Evolutionary conservation across 192 early-diverging fungal genomes (phyloP), one percentile per base, ranked within the genome.

Genomic region (Linnemannia elongata): DNA sequence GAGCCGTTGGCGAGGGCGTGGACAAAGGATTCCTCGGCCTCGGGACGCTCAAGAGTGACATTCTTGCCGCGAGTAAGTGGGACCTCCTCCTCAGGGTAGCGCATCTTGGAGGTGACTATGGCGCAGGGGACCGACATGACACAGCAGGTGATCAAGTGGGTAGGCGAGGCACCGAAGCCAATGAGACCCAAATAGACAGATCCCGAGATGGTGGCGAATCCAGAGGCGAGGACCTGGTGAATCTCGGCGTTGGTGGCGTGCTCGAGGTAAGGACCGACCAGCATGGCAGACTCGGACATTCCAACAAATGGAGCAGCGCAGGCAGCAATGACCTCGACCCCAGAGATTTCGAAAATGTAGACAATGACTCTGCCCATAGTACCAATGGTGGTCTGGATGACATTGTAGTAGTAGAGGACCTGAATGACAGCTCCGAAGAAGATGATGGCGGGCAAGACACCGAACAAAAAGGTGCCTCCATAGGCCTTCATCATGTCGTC

Each of bases 71-170:
- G 91, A 33, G 97, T 96, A 81, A 97, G 60, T 17, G 96, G 94
- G 55, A 94, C 94, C 63, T 97, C 96, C 27, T 91, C 94, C 88
- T 98, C 97, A 4, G 97, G 97, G 77, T 94, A 94, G 45, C 95
- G 92, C 81, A 98, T 87, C 92, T 98, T 98, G 89, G 95, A 95
- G 75, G 97, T 90, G 63, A 95, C 92, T 70, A 98, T 82, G 22
- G 95, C 94, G 77, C 94, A 94, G 3, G 97, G 97, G 36, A 98
- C 94, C 35, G 97, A 98, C 96, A 98, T 97, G 91, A 97, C 89
- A 87, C 96, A 97, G 22, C 96, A 93, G 1, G 96, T 96, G 79
- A 98, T 93, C 72, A 98, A 88, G 81, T 93, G 90, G 10, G 91
- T 88, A 10, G 92, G 87, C 76, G 89, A 80, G 20, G 95, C 93